Evolutionary conservation across 2,329 filamentous ascomycete species (phyloP).

Genomic region (Fusarium phyllophilum): DNA sequence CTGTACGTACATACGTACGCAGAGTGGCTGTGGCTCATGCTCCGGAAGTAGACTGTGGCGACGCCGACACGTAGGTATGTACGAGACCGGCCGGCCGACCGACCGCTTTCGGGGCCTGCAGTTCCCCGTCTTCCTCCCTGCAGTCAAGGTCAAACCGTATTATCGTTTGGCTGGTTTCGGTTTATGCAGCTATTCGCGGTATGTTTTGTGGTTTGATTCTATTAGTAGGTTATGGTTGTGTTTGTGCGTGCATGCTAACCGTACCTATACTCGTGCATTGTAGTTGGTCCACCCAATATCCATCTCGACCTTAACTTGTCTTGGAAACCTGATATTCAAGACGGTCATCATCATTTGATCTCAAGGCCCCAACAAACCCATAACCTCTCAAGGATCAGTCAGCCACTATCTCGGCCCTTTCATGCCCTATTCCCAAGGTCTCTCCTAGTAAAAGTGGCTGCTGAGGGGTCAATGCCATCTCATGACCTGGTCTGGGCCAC

Average conservation of each 20-base stretch:
- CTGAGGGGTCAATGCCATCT: constrained; percentile 22
- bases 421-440: constrained; percentile 4
- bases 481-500: constrained; percentile 24
- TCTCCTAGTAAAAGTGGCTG: neutral
- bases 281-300: constrained; percentile 9
- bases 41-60: constrained; percentile 27
- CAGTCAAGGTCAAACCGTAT: constrained; percentile 3
- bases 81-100: neutral
- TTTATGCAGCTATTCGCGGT: constrained; percentile 17
- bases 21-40: constrained; percentile 18
- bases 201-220: neutral
- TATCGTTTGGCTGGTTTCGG: constrained; percentile 19
- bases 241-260: too few species aligned
- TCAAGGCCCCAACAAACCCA: neutral
- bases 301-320: neutral
- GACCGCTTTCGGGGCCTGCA: constrained; percentile 16
- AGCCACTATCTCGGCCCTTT: constrained; percentile 15
- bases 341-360: constrained; percentile 29
- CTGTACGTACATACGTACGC: neutral
- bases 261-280: neutral
- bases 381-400: constrained; percentile 1
- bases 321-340: neutral
- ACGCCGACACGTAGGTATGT: constrained; percentile 20
- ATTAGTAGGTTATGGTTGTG: neutral
- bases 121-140: neutral